Evolutionary conservation across 352 stramenopile species (phyloP).

Genomic region (Albugo laibachii): DNA sequence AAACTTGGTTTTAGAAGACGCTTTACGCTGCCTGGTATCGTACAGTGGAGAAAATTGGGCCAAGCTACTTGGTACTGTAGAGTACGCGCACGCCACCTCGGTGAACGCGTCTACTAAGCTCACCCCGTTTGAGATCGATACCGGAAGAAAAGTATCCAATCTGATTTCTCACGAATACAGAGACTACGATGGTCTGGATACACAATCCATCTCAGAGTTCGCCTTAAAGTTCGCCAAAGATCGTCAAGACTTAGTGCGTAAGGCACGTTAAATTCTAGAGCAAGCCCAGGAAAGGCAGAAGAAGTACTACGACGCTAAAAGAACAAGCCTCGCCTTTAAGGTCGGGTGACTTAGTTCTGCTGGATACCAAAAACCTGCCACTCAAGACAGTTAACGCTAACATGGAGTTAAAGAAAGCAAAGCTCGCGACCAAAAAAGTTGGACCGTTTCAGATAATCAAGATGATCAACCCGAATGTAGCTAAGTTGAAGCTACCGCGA

Average conservation of each 20-base stretch:
- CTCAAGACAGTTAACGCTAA: no score
- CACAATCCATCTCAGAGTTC: not conserved
- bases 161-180: not conserved
- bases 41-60: slow-evolving; percentile 11
- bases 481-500: slow-evolving; percentile 4
- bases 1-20: slow-evolving; percentile 4
- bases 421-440: no score
- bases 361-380: no score
- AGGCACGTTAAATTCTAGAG: not conserved
- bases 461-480: no score
- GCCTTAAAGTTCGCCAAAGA: slow-evolving; percentile 1
- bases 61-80: slow-evolving; percentile 6
- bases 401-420: no score
- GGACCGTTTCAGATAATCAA: no score
- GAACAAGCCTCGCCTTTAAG: not conserved
- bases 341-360: slow-evolving; percentile 3
- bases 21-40: slow-evolving; percentile 5
- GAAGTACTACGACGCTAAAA: slow-evolving; percentile 7
- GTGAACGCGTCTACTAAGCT: slow-evolving; percentile 5
- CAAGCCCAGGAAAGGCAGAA: slow-evolving; percentile 3
- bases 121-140: slow-evolving; percentile 14
- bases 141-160: not conserved
- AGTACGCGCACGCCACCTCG: slow-evolving; percentile 11
- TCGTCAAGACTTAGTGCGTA: slow-evolving; percentile 1
- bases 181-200: not conserved